A percentile compares a stretch with the other conserved stretches of the same genome.
These are phyloP conservation scores for Dipteronia sinensis DNA, from an alignment of 345 rosid species.

Conservation along the genomic window DNA sequence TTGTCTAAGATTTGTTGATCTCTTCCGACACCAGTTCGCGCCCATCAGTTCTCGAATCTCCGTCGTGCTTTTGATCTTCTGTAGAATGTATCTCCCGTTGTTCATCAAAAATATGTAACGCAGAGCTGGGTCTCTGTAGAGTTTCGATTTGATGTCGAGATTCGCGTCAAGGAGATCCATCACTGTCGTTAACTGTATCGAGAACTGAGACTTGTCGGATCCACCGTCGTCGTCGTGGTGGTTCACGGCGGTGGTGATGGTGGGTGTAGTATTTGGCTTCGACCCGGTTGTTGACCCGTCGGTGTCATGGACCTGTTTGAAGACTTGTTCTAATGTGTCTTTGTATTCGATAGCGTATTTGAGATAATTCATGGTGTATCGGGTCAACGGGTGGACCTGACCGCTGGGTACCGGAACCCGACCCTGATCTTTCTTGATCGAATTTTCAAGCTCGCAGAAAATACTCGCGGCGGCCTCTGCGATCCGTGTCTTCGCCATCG, in stretches of 20 bases:
- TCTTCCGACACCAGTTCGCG: slow-evolving; percentile 58
- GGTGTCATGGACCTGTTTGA: slow-evolving; percentile 38
- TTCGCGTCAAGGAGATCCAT: slow-evolving; percentile 77
- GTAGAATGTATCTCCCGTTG: slow-evolving; percentile 78
- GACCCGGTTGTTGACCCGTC: slow-evolving; percentile 1
- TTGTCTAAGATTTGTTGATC: slow-evolving; percentile 67
- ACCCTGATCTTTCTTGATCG: slow-evolving; percentile 65
- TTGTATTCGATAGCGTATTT: slow-evolving; percentile 76
- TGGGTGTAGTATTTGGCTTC: background rate
- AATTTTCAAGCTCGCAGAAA: slow-evolving; percentile 73
- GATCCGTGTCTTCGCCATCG: slow-evolving; percentile 42
- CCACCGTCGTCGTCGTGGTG: slow-evolving; percentile 22
- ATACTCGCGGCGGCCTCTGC: slow-evolving; percentile 65
- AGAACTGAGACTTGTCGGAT: slow-evolving; percentile 39
- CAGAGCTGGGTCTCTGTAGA: slow-evolving; percentile 62
- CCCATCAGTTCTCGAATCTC: slow-evolving; percentile 72
- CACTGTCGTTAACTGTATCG: slow-evolving; percentile 43
- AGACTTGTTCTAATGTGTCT: slow-evolving; percentile 69
- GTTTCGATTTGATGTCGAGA: slow-evolving; percentile 60
- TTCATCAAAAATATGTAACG: slow-evolving; percentile 85
- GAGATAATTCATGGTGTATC: slow-evolving; percentile 91
- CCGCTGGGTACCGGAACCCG: slow-evolving; percentile 75
- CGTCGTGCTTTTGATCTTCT: slow-evolving; percentile 65
- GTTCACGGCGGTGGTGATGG: background rate
- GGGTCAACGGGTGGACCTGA: slow-evolving; percentile 79